Conservation (phyloP, 108 stramenopile species). For the Skeletonema potamos region DNA sequence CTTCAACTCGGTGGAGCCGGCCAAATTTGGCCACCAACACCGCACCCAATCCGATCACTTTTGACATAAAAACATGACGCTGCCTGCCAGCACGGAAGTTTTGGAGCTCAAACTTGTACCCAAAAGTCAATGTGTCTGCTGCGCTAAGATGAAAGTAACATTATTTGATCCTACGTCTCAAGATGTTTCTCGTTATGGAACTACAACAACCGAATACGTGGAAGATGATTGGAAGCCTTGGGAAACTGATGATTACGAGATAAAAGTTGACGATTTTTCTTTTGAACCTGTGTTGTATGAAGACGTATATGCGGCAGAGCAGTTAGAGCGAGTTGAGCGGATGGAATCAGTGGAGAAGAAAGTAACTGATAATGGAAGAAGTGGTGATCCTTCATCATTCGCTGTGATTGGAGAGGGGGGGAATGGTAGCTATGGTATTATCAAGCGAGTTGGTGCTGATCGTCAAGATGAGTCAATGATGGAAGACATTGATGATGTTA, state of each 20-base stretch:
- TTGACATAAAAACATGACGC: too few species aligned
- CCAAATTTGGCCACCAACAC: too few species aligned
- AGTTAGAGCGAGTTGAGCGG: neutral
- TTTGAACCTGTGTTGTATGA: neutral
- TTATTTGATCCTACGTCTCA: too few species aligned
- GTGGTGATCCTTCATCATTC: too few species aligned
- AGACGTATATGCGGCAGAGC: neutral
- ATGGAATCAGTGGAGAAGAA: neutral
- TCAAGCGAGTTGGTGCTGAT: too few species aligned
- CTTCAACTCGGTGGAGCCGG: too few species aligned
- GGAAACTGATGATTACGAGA: neutral
- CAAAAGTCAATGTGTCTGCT: neutral
- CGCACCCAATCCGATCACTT: neutral
- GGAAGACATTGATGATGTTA: too few species aligned
- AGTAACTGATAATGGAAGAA: neutral
- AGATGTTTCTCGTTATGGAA: neutral
- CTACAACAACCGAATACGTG: neutral
- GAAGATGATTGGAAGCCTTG: neutral
- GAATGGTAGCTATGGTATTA: too few species aligned
- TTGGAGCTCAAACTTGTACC: neutral
- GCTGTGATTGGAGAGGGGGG: too few species aligned
- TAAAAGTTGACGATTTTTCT: neutral
- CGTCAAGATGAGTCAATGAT: too few species aligned
- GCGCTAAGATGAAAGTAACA: neutral
- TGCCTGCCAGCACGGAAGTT: too few species aligned